These are phyloP conservation scores for Metschnikowia lachancei DNA, from an alignment of 805 yeast genomes.

Conservation along the genomic window DNA sequence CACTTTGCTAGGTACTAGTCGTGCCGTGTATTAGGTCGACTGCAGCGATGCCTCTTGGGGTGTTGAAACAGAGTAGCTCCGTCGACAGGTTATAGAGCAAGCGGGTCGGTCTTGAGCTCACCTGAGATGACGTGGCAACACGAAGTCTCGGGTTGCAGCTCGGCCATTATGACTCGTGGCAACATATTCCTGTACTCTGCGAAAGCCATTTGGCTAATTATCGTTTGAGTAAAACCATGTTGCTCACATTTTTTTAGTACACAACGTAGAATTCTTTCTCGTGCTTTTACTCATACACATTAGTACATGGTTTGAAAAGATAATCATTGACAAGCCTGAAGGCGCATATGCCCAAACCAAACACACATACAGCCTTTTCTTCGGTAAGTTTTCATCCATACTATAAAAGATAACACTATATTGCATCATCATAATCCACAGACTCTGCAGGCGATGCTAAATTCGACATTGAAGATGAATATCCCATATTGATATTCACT, in stretches of 20 bases:
- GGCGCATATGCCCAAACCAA: background rate
- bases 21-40: slow-evolving; percentile 4
- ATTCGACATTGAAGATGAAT: slow-evolving; percentile 19
- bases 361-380: background rate
- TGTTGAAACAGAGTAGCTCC: slow-evolving; percentile 85
- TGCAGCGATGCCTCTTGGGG: slow-evolving; percentile 26
- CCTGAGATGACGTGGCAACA: slow-evolving; percentile 29
- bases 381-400: too few species aligned
- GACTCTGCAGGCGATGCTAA: slow-evolving; percentile 19
- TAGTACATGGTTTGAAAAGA: too few species aligned
- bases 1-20: slow-evolving; percentile 21
- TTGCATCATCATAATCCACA: slow-evolving; percentile 12
- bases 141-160: slow-evolving; percentile 47
- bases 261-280: background rate
- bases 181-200: slow-evolving; percentile 99
- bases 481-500: slow-evolving; percentile 18
- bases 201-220: slow-evolving; percentile 84
- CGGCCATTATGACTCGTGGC: slow-evolving; percentile 70
- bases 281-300: too few species aligned
- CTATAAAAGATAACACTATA: background rate
- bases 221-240: slow-evolving; percentile 99
- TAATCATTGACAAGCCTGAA: too few species aligned
- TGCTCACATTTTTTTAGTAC: slow-evolving; percentile 60
- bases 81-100: slow-evolving; percentile 93
- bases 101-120: slow-evolving; percentile 64